Base-by-base conservation (phyloP, 106 monocot genomes). In the Triglochin maritima region DNA sequence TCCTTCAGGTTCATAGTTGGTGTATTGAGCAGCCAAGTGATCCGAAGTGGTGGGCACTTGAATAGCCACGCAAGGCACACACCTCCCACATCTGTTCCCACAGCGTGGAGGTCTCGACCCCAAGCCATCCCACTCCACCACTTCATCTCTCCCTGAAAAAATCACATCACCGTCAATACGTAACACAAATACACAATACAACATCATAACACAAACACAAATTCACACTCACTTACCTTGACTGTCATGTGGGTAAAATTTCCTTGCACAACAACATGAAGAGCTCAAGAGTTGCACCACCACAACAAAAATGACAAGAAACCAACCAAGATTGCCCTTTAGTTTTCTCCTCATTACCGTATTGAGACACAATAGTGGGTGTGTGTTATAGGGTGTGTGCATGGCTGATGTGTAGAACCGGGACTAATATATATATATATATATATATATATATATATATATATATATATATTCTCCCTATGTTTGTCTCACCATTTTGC, bases 1-100 rank as follows among this genome's bases (percentile, higher is more conserved):
- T 0, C 83, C 86, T 59, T 86, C 86, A 0, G 85, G 86, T 64
- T 86, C 86, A 62, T 89, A 89, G 78, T 89, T 89, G 42, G 86
- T 51, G 57, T 76, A 83, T 46, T 78, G 72, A 43, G 67, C 4
- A 3, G 46, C n/a, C 13, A 56, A 7, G 2, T 14, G 66, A n/a
- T 47, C 56, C 10, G 49, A 58, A 50, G 66, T 63, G 62, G 80
- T 67, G 3, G 89, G 82, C 51, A 82, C 75, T 63, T 87, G 83
- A 4, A 80, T 72, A 3, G 89, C 74, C 8, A 58, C 49, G 63
- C 83, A 81, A 1, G 85, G 89, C 58, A 14, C 17, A 69, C 89
- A 86, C 3, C 76, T 73, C 0, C 77, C 72, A 49, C 85, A 85
- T 66, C 71, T 83, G 70, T 49, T 51, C 69, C 50, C 72, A 55